These are phyloP conservation scores for Cyamopsis tetragonoloba DNA, from an alignment of 306 rosid species.

Conservation along the genomic window DNA sequence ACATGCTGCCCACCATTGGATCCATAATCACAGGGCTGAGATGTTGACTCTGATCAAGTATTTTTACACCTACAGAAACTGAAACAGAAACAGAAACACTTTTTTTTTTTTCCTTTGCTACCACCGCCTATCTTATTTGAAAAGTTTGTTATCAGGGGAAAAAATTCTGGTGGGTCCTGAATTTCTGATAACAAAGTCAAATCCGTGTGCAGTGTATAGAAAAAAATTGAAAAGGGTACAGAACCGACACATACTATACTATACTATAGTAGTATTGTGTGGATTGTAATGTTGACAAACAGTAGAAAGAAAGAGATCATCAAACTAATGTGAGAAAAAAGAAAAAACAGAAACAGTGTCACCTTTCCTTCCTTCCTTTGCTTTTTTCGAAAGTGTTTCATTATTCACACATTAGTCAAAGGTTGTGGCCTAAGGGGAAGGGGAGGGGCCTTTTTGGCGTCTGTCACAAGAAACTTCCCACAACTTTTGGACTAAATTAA, in stretches of 20 bases:
- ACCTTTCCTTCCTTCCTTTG: no score
- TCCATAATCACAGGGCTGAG: conserved; percentile 29
- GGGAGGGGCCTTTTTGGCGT: conserved; percentile 24
- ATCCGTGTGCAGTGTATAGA: conserved; percentile 23
- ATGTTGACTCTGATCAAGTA: conserved; percentile 24
- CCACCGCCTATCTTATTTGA: conserved; percentile 43
- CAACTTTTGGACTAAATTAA: conserved; percentile 11
- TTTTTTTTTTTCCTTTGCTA: background rate
- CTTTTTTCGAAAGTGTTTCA: conserved; percentile 32
- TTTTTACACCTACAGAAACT: no score
- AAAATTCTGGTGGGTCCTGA: conserved; percentile 37
- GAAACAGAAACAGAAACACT: no score
- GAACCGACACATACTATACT: conserved; percentile 47
- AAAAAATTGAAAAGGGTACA: background rate
- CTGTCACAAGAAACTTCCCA: conserved; percentile 32
- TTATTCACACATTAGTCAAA: conserved; percentile 56
- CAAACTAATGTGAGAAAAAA: conserved; percentile 41
- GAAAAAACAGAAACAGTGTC: conserved; percentile 2
- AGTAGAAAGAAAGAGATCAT: conserved; percentile 24
- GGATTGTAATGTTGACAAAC: conserved; percentile 52
- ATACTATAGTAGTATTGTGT: no score
- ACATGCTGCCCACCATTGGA: conserved; percentile 54
- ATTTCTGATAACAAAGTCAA: conserved; percentile 36
- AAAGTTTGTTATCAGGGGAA: conserved; percentile 23
- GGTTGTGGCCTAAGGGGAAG: conserved; percentile 18